Evolutionary conservation across 1,139 yeast genomes (phyloP), one percentile per base, ranked within the genome.

Genomic region (Saccharomyces hybrid): DNA sequence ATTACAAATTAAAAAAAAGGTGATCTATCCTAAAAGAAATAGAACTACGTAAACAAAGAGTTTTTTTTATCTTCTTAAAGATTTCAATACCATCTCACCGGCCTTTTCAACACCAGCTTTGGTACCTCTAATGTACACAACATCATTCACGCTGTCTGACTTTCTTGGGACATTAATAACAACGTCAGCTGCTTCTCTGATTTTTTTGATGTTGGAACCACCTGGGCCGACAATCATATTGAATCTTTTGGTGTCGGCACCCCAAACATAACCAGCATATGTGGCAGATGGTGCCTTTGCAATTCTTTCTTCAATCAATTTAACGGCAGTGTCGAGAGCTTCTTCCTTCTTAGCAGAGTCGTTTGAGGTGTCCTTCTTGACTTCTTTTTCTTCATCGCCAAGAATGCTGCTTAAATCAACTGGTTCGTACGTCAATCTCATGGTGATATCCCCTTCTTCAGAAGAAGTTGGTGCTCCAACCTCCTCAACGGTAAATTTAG

Each of bases 191-290:
- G 78, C 75, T 47, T 74, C 75, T 71, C 95, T 82, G 57, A 88
- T 78, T 60, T 75, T 74, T 63, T 79, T 82, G 63, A 88, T 77
- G 60, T 79, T 83, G 31, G 82, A 71, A 49, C 96, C 96, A 63
- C 81, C 84, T 14, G 88, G 82, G 8, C 96, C 96, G 62, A 88
- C 79, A 52, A 88, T 76, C 70, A 78, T 79, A 55, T 86, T 79
- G 63, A 79, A 78, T 48, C 70, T 68, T 31, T 69, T 63, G n/a
- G 78, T 68, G 50, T 75, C 73, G 23, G 79, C 71, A 27, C 77
- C 65, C 77, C 80, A 78, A 54, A 81, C 63, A 69, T 73, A 81
- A 11, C 80, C 86, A 49, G 71, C 71, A 48, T 73, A 65, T 53
- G 75, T 73, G 54, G 76, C 70, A 55, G 64, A 60, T 57, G 66